Conservation (phyloP, 2,329 filamentous ascomycete genomes). For the Aspergillus caelatus region DNA sequence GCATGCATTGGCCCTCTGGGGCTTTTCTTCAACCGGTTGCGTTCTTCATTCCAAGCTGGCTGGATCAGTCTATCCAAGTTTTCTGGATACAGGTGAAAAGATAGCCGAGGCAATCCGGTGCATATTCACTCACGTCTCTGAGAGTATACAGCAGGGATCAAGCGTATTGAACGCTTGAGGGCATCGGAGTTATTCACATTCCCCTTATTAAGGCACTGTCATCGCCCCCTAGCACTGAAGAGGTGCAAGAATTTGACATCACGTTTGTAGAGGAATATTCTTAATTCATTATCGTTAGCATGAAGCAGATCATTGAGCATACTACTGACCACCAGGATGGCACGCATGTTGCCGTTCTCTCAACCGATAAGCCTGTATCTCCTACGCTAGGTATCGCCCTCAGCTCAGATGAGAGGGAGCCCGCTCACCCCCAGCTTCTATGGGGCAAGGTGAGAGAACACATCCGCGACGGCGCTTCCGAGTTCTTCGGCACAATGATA, state of each 20-base stretch:
- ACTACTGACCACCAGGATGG: conserved; percentile 17
- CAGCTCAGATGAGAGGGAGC: conserved; percentile 9
- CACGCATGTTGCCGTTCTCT: conserved; percentile 22
- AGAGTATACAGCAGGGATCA: background rate
- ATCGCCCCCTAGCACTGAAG: background rate
- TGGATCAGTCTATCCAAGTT: background rate
- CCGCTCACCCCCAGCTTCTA: conserved; percentile 28
- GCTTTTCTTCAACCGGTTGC: background rate
- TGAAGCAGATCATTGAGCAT: conserved; percentile 5
- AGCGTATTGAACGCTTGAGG: background rate
- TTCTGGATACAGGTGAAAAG: background rate
- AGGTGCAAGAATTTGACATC: background rate
- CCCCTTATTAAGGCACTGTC: background rate
- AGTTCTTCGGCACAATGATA: conserved; percentile 70
- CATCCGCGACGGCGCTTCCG: conserved; percentile 63
- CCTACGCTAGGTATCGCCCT: conserved; percentile 20
- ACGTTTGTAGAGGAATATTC: background rate
- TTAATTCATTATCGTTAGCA: background rate
- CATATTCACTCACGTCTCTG: background rate
- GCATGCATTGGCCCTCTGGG: background rate
- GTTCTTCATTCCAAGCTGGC: background rate
- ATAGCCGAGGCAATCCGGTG: background rate
- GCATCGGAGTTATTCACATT: background rate
- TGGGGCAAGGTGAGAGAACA: conserved; percentile 59
- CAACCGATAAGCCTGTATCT: conserved; percentile 20